Conservation (phyloP, 768 basidiomycete species). For the Amanita rubescens region DNA sequence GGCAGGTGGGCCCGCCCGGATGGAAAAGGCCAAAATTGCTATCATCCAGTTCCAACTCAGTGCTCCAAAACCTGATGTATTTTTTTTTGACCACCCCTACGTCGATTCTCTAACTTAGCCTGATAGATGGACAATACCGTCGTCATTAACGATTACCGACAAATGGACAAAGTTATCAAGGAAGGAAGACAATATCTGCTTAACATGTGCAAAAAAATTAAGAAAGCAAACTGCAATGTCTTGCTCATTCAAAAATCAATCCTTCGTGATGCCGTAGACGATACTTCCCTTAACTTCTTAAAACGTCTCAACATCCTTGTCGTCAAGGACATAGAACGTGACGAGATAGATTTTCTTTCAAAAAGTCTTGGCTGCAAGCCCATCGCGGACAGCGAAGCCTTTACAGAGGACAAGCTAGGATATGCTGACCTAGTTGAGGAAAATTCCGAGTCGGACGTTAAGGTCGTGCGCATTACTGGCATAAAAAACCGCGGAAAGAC, state of each 20-base stretch:
- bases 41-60: constrained; percentile 98
- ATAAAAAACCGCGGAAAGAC: constrained; percentile 93
- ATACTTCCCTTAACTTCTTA: constrained; percentile 94
- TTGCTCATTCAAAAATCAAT: constrained; percentile 99
- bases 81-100: constrained; percentile 19
- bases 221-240: constrained; percentile 99
- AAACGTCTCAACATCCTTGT: constrained; percentile 94
- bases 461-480: constrained; percentile 92
- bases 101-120: constrained; percentile 7
- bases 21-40: constrained; percentile 98
- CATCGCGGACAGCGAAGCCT: constrained; percentile 94
- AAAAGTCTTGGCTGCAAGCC: constrained; percentile 95
- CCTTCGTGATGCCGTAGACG: constrained; percentile 97
- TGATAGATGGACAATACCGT: constrained; percentile 98
- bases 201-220: constrained; percentile 98
- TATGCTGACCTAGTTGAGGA: constrained; percentile 96
- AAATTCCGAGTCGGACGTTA: constrained; percentile 68
- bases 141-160: constrained; percentile 97
- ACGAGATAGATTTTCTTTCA: constrained; percentile 95
- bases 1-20: constrained; percentile 87
- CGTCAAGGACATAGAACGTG: constrained; percentile 96
- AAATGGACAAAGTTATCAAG: constrained; percentile 99
- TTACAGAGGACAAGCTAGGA: constrained; percentile 96
- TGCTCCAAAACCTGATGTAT: constrained; percentile 94
- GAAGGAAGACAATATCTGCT: constrained; percentile 97